Base-by-base conservation (phyloP, 1,139 yeast species). In the Yamadazyma trypodendri region DNA sequence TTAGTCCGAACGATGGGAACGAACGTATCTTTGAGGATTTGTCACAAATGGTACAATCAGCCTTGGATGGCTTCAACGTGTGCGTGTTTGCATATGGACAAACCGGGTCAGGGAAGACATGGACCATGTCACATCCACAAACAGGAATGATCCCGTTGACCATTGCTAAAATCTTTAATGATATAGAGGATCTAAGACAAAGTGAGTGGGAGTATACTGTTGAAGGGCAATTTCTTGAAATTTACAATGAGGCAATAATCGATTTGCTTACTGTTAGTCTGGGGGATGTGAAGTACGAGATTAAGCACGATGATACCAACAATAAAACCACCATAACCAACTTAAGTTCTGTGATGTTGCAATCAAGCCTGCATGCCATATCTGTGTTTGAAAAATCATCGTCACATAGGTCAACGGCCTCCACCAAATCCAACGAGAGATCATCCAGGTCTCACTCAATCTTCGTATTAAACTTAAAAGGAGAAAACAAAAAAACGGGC, bases 51-150 rank as follows among this genome's bases (percentile, higher is more conserved):
- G 83, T 92, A 2, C 97, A 89, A 58, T 84, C 95, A 39, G 86
- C 95, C 0, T 60, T 92, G 22, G 96, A 92, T 63, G 98, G 98
- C 0, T 82, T 72, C 54, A 89, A 89, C 52, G 96, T 88, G 3
- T 89, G 97, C 58, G 89, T 92, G 2, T 89, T 92, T 65, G 96
- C 98, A 0, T 92, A 92, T 60, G 98, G 98, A 0, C 98, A 92
- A 61, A 92, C 98, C 0, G 97, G 98, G 0, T 89, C 97, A 0
- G 98, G 98, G 3, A 92, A 92, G 56, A 90, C 97, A 0, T 83
- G 65, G 56, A 92, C 98, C 0, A 92, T 92, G 98, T 77, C 94
- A 1, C 74, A 73, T 31, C 66, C 77, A 0, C 50, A 61, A 3
- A 83, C 81, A 52, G 98, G 98, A 16, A 80, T 92, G 72, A 87